These are phyloP conservation scores for Penstemon eatonii DNA, from an alignment of 257 asterid species.

Conservation along the genomic window DNA sequence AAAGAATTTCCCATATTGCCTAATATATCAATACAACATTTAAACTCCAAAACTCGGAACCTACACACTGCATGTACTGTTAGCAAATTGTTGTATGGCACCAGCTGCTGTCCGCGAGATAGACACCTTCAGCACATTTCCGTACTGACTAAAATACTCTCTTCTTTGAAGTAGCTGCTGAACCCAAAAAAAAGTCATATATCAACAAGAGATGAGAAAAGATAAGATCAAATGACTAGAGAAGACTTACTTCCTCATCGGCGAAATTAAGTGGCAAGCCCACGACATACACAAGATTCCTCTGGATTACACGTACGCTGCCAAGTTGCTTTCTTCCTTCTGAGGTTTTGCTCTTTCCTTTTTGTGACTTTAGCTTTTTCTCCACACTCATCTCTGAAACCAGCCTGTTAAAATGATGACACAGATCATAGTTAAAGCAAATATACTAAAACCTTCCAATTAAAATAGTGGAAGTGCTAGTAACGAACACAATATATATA, in stretches of 20 bases:
- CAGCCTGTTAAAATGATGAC: constrained; percentile 50
- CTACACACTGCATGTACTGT: constrained; percentile 95
- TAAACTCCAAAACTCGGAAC: constrained; percentile 34
- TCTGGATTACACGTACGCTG: constrained; percentile 88
- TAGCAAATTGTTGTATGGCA: constrained; percentile 84
- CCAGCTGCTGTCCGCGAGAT: constrained; percentile 92
- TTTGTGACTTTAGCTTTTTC: constrained; percentile 63
- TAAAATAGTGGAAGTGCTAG: constrained; percentile 13
- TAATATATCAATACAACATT: constrained; percentile 4
- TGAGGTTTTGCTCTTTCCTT: constrained; percentile 70
- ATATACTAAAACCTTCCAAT: neutral
- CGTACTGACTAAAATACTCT: constrained; percentile 87
- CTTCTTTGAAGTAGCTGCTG: constrained; percentile 84
- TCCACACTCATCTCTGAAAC: constrained; percentile 73
- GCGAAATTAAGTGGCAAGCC: constrained; percentile 90
- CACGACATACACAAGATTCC: constrained; percentile 93
- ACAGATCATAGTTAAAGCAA: constrained; percentile 17
- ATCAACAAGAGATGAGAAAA: constrained; percentile 6
- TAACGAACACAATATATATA: neutral
- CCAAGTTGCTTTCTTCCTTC: constrained; percentile 91
- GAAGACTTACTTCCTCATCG: constrained; percentile 70
- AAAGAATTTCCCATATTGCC: neutral
- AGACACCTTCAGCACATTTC: constrained; percentile 91
- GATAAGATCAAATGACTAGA: neutral
- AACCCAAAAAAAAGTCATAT: constrained; percentile 19